Evolutionary conservation across 495 filamentous ascomycete species (phyloP), one percentile per base, ranked within the genome.

Genomic region (Penicillium verhagenii): DNA sequence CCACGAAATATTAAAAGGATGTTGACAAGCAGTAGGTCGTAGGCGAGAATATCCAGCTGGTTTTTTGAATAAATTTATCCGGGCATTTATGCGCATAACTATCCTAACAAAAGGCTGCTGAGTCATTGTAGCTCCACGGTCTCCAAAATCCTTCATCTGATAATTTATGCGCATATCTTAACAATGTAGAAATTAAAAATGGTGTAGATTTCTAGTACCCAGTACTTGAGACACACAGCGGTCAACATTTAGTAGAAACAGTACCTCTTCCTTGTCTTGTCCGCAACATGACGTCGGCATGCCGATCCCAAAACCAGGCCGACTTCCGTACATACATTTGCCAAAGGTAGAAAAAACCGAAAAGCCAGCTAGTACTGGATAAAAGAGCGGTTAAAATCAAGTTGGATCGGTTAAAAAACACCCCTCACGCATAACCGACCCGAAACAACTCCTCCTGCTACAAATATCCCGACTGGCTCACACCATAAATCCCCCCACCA

Each of bases 241-340:
- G n/a, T n/a, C n/a, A n/a, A n/a, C n/a, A n/a, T n/a, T n/a, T n/a
- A n/a, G n/a, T n/a, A n/a, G n/a, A n/a, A n/a, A n/a, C n/a, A n/a
- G n/a, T n/a, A n/a, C n/a, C n/a, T n/a, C n/a, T n/a, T n/a, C n/a
- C 28, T 31, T 11, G 28, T n/a, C 33, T 35, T 13, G 4, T 35
- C 33, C 13, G 38, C 11, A 10, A 20, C 42, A 66, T 66, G 63
- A 66, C 59, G 60, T 65, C 63, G 63, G 63, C 52, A 66, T 63
- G 57, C 63, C 63, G 60, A 65, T 60, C 45, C n/a, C 20, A 23
- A 7, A 46, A 52, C 10, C 50, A 20, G 13, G 26, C 51, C 40
- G 40, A 29, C 28, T 18, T 20, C 6, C 18, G 19, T 39, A 8
- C 37, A 21, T 13, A 23, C 31, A 40, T n/a, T 0, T 11, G 14